phyloP scores from a whole-genome alignment of 2,329 filamentous ascomycete genomes.

The Hymenotorrendiella dingleyae region DNA sequence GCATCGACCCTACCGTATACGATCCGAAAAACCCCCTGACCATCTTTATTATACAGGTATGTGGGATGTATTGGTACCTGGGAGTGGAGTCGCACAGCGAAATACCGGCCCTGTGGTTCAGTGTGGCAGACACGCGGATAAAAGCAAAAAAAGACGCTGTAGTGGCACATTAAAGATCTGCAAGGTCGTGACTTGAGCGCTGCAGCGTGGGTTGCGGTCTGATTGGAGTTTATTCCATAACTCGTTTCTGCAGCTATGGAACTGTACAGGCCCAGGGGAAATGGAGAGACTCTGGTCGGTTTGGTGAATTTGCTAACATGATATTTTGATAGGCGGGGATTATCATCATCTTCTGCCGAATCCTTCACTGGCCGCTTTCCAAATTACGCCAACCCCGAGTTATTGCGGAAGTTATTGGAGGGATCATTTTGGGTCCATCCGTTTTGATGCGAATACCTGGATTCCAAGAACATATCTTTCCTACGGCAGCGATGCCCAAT shows the following conservation, averaged over 20 bases:
- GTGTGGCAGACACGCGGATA: neutral
- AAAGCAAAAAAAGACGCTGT: neutral
- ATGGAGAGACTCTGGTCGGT: no score
- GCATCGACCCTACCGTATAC: constrained; percentile 54
- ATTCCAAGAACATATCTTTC: constrained; percentile 74
- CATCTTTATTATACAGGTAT: constrained; percentile 64
- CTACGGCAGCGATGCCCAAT: constrained; percentile 65
- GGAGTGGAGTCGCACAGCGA: neutral
- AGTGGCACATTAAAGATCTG: no score
- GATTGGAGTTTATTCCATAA: no score
- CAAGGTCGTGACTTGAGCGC: neutral
- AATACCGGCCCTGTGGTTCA: neutral
- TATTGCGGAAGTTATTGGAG: constrained; percentile 80
- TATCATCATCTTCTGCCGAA: constrained; percentile 68
- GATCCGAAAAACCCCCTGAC: constrained; percentile 59
- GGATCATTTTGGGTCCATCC: constrained; percentile 78
- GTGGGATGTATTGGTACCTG: constrained; percentile 4
- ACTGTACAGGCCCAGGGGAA: no score
- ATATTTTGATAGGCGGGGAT: constrained; percentile 51
- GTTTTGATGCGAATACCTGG: constrained; percentile 81
- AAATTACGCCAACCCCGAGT: constrained; percentile 75
- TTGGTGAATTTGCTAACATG: constrained; percentile 9
- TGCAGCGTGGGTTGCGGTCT: no score
- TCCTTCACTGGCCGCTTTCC: constrained; percentile 71
- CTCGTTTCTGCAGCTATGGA: no score